Evolutionary conservation across 352 stramenopile genomes (phyloP), one percentile per base, ranked within the genome.

Genomic region (Phytophthora fragariaefolia): DNA sequence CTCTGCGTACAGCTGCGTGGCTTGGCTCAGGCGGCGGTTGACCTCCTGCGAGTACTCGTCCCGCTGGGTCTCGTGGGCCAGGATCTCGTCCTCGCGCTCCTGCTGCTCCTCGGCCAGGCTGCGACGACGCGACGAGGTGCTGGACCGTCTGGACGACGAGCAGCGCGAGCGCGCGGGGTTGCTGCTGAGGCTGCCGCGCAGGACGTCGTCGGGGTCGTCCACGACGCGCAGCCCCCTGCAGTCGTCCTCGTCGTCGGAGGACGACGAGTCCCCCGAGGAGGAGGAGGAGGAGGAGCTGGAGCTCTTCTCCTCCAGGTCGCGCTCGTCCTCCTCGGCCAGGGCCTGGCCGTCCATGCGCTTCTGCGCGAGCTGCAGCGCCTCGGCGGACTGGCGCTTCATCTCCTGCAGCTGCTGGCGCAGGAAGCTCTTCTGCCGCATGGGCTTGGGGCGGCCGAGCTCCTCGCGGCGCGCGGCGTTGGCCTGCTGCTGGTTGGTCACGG

Each of bases 381-480:
- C 84, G 7, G 80, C 79, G 27, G 82, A 91, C 49, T 90, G 77
- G 27, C 79, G 73, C 77, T 92, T 92, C 84, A 92, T 92, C 69
- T 92, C 84, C 34, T 88, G 66, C 17, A 92, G 69, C 58, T 92
- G 82, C 45, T 82, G 75, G 12, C 82, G 78, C 45, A 92, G 30
- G 34, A 90, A 92, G 52, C 82, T 92, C 42, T 79, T 72, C 73
- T 92, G 84, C 0, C 79, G 66, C 77, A 87, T 73, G 49, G 82
- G 74, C 24, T 77, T 82, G 15, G 71, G 55, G 1, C 57, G 70
- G 7, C 50, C 28, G 4, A 74, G 45, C 46, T 80, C 71, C 36
- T 63, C 63, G 0, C 67, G 69, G 6, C 58, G 63, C 3, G 62
- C 69, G 7, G 63, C 60, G 30, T 67, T 80, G 30, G 65, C 68